Percentiles rank a stretch among this genome's conserved stretches.
Evolutionary conservation across 306 rosid species (phyloP).

Genomic region (Malus orientalis): DNA sequence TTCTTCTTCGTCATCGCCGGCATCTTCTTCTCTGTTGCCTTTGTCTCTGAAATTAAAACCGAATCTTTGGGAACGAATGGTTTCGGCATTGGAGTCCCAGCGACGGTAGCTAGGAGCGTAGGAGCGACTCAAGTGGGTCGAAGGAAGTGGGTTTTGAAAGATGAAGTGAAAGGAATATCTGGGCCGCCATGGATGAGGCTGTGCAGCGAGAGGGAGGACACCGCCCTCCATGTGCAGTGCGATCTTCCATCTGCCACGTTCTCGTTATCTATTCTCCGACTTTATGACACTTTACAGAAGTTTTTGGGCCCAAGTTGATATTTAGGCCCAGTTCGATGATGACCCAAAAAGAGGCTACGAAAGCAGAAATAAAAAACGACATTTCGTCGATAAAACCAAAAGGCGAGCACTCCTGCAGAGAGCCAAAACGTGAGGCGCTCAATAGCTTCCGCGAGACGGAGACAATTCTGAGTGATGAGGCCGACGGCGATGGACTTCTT

Average conservation of each 20-base stretch:
- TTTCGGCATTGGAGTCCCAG: conserved; percentile 74
- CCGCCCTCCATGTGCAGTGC: conserved; percentile 16
- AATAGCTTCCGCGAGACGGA: neutral
- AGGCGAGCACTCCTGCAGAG: neutral
- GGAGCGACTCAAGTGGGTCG: conserved; percentile 25
- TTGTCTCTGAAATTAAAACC: conserved; percentile 30
- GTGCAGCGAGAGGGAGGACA: conserved; percentile 20
- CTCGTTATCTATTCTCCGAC: conserved; percentile 2
- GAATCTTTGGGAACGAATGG: conserved; percentile 46
- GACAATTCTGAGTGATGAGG: conserved; percentile 23
- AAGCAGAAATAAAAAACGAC: neutral
- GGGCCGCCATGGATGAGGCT: conserved; percentile 45
- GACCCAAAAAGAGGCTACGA: no score
- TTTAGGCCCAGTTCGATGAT: no score
- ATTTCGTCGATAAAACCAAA: neutral
- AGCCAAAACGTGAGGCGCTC: neutral
- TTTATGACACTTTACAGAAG: no score
- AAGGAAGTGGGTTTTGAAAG: neutral
- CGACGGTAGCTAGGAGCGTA: conserved; percentile 51
- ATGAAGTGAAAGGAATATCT: conserved; percentile 1
- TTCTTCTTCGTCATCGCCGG: conserved; percentile 8
- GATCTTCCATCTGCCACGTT: conserved; percentile 62
- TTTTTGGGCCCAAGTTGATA: no score
- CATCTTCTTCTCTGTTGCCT: conserved; percentile 4
- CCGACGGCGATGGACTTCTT: conserved; percentile 61